Conservation (phyloP, 495 filamentous ascomycete species). For the Parachaetomium inaequale region DNA sequence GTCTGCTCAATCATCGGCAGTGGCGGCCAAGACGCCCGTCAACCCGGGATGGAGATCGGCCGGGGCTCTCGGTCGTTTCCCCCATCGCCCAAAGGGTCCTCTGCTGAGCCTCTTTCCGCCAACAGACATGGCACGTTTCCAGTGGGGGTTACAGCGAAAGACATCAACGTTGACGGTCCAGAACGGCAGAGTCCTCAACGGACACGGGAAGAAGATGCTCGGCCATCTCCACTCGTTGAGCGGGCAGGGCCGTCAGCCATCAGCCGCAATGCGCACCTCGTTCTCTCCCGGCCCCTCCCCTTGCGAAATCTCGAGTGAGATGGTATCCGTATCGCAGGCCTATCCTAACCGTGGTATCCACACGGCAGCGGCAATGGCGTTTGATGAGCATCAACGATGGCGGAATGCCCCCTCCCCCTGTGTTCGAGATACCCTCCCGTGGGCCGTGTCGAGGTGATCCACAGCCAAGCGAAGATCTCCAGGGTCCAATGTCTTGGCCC, state of each 20-base stretch:
- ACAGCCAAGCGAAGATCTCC: background rate
- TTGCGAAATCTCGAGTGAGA: background rate
- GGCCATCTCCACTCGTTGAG: background rate
- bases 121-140: background rate
- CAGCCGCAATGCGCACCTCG: background rate
- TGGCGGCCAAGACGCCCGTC: constrained; percentile 1
- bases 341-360: background rate
- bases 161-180: background rate
- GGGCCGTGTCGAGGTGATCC: background rate
- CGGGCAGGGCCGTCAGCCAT: constrained; percentile 9
- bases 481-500: background rate
- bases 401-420: background rate
- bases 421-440: background rate
- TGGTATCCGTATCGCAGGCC: background rate
- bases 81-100: background rate
- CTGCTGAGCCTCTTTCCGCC: background rate
- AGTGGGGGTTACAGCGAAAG: background rate
- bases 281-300: background rate
- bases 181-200: background rate
- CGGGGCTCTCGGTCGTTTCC: constrained; percentile 3
- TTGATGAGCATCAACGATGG: constrained; percentile 1
- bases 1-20: constrained; percentile 10
- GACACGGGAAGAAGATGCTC: background rate
- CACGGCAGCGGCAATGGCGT: constrained; percentile 3
- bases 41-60: constrained; percentile 8